A percentile compares a stretch with the other conserved stretches of the same genome.
Conservation (phyloP, 2,329 filamentous ascomycete species). For the Elsinoe australis region DNA sequence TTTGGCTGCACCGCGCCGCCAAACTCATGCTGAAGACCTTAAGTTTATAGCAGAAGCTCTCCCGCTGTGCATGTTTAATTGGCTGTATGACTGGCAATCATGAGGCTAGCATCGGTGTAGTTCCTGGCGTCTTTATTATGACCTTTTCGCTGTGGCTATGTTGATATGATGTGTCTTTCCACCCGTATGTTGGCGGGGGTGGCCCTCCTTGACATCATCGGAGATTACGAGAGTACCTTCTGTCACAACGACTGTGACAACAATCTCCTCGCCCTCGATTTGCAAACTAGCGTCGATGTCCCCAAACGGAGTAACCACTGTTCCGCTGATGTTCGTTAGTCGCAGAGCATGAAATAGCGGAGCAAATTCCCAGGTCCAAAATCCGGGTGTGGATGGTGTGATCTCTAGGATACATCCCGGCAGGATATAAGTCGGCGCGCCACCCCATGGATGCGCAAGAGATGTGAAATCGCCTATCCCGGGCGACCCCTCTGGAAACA, state of each 20-base stretch:
- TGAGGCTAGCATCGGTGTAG: too few relatives aligned
- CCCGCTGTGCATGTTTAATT: too few relatives aligned
- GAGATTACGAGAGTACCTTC: too few relatives aligned
- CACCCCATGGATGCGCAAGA: slow-evolving; percentile 39
- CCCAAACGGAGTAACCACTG: not conserved
- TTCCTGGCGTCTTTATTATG: too few relatives aligned
- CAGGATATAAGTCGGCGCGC: slow-evolving; percentile 40
- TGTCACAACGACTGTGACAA: not conserved
- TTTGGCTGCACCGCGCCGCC: too few relatives aligned
- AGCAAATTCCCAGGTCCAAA: not conserved
- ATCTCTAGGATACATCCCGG: slow-evolving; percentile 32
- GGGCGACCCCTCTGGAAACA: slow-evolving; percentile 33
- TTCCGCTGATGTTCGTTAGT: not conserved
- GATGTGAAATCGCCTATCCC: slow-evolving; percentile 39
- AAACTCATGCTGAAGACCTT: too few relatives aligned
- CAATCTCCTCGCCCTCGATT: not conserved
- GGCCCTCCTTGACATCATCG: too few relatives aligned
- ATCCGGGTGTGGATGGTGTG: slow-evolving; percentile 23
- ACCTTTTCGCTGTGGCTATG: too few relatives aligned
- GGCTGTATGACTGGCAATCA: too few relatives aligned
- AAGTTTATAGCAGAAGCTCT: too few relatives aligned
- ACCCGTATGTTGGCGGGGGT: too few relatives aligned
- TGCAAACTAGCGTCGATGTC: not conserved
- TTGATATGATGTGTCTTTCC: too few relatives aligned
- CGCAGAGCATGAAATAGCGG: not conserved